phyloP scores from a whole-genome alignment of 106 monocot genomes.

The Dendrobium huoshanense region DNA sequence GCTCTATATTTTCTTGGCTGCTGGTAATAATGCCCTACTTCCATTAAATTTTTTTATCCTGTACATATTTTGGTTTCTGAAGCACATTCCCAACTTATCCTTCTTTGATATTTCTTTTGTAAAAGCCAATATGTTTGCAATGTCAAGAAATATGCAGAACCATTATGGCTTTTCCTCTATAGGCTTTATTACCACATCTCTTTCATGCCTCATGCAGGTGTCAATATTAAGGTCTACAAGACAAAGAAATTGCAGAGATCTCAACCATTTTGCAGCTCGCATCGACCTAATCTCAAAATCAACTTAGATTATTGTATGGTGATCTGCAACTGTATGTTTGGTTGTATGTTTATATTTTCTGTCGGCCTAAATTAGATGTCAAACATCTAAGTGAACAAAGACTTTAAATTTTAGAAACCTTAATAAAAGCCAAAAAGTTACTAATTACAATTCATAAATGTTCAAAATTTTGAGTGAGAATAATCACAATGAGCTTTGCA shows the following conservation, averaged over 20 bases:
- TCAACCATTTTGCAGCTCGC: constrained; percentile 50
- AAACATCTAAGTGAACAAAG: too few relatives aligned
- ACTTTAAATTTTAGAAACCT: too few relatives aligned
- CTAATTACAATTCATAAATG: too few relatives aligned
- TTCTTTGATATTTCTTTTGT: not conserved
- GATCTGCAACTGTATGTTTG: not conserved
- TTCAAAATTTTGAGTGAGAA: too few relatives aligned
- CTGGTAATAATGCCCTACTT: too few relatives aligned
- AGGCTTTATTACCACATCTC: not conserved
- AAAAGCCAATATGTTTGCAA: not conserved
- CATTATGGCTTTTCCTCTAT: not conserved
- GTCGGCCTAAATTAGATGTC: too few relatives aligned
- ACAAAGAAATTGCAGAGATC: not conserved
- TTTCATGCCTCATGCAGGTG: constrained; percentile 27
- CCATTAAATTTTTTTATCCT: not conserved
- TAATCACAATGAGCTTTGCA: too few relatives aligned
- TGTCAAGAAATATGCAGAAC: not conserved
- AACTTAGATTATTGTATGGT: not conserved
- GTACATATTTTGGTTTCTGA: not conserved
- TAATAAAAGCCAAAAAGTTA: too few relatives aligned
- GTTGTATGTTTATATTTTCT: not conserved
- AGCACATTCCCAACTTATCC: not conserved
- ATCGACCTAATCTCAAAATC: constrained; percentile 20
- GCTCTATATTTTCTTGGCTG: too few relatives aligned
- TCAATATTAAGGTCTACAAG: constrained; percentile 13